A percentile compares a stretch with the other conserved stretches of the same genome.
These are phyloP conservation scores for Carex cristatella DNA, from an alignment of 176 grass and related monocot genomes.

Conservation along the genomic window DNA sequence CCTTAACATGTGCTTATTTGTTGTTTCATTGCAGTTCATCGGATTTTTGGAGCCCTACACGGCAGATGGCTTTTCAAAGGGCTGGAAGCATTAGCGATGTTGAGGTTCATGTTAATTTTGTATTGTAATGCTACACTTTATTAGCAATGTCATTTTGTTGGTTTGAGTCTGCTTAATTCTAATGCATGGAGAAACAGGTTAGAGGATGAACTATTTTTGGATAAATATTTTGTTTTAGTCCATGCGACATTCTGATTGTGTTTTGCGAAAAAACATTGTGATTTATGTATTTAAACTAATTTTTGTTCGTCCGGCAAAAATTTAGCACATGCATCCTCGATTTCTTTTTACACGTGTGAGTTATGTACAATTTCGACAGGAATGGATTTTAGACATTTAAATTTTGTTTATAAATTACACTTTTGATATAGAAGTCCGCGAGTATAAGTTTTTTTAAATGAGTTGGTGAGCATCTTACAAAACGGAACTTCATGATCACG, in stretches of 20 bases:
- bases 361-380: not conserved
- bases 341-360: too few relatives aligned
- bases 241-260: not conserved
- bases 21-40: constrained; percentile 53
- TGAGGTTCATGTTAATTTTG: not conserved
- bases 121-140: not conserved
- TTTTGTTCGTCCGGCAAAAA: too few relatives aligned
- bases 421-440: too few relatives aligned
- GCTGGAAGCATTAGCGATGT: constrained; percentile 52
- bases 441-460: too few relatives aligned
- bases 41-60: constrained; percentile 91
- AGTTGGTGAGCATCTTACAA: not conserved
- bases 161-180: not conserved
- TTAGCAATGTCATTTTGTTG: not conserved
- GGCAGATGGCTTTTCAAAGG: constrained; percentile 55
- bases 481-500: not conserved
- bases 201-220: not conserved
- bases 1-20: constrained; percentile 6
- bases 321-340: too few relatives aligned
- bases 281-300: not conserved
- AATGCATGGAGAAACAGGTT: not conserved
- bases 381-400: not conserved
- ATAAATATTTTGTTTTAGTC: not conserved
- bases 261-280: not conserved
- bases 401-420: not conserved